Percentiles rank a stretch among this genome's conserved stretches.
Conservation (phyloP, 129 eudicot species). For the Rutidosis leptorrhynchoides region DNA sequence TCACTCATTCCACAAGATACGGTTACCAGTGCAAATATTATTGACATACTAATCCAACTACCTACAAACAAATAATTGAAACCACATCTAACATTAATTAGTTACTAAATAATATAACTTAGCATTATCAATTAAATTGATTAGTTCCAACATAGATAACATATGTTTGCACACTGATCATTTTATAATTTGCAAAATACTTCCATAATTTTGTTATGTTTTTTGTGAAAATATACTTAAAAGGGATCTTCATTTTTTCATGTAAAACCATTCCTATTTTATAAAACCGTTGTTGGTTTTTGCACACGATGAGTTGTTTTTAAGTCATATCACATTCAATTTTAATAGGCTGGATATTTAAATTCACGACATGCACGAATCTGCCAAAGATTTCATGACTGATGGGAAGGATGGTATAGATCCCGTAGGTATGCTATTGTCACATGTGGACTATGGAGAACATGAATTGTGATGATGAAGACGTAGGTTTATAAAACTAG, state of each 20-base stretch:
- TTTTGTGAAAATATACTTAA: background rate
- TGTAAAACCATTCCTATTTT: background rate
- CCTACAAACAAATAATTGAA: no score
- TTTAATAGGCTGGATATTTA: conserved; percentile 88
- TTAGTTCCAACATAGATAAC: no score
- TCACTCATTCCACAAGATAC: no score
- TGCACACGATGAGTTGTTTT: background rate
- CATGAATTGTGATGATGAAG: no score
- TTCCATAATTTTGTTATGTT: background rate
- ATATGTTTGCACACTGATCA: background rate
- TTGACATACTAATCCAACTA: no score
- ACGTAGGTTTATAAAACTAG: no score
- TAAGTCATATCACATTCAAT: background rate
- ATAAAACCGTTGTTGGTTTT: background rate
- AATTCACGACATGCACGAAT: conserved; percentile 86
- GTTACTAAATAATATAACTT: no score
- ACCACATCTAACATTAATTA: no score
- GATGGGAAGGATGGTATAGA: conserved; percentile 98
- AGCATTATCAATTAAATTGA: no score
- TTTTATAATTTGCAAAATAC: no score
- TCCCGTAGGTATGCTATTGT: conserved; percentile 72
- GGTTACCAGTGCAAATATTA: no score
- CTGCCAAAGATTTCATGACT: conserved; percentile 98
- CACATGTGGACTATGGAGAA: background rate
- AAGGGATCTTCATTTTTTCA: background rate